Percentiles rank a stretch among this genome's conserved stretches.
Conservation (phyloP, 148 eudicot species). For the Chenopodium berlandieri region DNA sequence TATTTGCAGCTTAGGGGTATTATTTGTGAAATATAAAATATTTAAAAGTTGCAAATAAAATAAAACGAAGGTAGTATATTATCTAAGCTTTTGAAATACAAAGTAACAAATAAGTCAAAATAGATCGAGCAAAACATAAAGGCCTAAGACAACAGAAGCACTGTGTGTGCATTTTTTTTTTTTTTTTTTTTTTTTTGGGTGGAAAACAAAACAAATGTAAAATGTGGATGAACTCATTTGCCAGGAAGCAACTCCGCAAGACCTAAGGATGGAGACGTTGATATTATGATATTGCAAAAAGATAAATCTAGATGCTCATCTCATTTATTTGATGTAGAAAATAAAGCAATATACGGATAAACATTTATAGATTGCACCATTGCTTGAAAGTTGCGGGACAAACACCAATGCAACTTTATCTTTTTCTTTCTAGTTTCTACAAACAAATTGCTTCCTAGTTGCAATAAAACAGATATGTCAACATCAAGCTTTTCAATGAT, state of each 20-base stretch:
- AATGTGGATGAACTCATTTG: neutral
- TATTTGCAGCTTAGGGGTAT: no score
- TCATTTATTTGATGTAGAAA: neutral
- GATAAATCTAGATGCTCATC: neutral
- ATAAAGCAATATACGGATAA: neutral
- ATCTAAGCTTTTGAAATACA: no score
- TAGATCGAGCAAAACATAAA: no score
- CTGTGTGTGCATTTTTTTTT: no score
- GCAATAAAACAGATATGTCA: slow-evolving; percentile 11
- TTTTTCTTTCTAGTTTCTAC: neutral
- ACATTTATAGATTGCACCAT: slow-evolving; percentile 7
- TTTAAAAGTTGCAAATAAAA: no score
- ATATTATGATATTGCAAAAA: neutral
- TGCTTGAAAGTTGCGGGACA: slow-evolving; percentile 12
- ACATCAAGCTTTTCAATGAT: slow-evolving; percentile 19
- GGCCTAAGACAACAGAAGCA: no score
- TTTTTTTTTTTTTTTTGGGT: no score
- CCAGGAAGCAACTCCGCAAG: neutral
- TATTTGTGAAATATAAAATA: no score
- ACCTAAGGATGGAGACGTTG: neutral
- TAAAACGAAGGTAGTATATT: no score
- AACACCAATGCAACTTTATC: slow-evolving; percentile 8
- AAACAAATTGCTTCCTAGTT: neutral
- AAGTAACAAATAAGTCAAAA: no score
- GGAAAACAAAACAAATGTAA: no score